Percentiles rank a stretch among this genome's conserved stretches.
Conservation (phyloP, 2,329 filamentous ascomycete genomes). For the Pseudodiploospora longispora region DNA sequence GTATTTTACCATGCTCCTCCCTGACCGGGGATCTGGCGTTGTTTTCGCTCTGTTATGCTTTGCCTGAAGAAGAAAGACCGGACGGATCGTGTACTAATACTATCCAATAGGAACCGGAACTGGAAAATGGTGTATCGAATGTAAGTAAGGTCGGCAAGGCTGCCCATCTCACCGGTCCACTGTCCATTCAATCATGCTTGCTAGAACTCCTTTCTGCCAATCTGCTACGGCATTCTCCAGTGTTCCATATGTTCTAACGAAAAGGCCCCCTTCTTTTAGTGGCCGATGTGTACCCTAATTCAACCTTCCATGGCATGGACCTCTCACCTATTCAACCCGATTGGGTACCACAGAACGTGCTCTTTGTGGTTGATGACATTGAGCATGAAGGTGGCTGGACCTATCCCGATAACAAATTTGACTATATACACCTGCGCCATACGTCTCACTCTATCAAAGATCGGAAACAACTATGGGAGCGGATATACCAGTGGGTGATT, state of each 20-base stretch:
- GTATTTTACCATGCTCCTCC: too few relatives aligned
- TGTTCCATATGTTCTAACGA: too few relatives aligned
- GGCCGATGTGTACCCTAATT: conserved; percentile 37
- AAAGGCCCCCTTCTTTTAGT: conserved; percentile 23
- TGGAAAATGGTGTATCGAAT: conserved; percentile 42
- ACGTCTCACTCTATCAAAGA: conserved; percentile 37
- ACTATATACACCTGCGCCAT: conserved; percentile 42
- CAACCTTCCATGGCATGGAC: conserved; percentile 40
- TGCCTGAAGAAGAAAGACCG: too few relatives aligned
- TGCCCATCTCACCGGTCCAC: not conserved
- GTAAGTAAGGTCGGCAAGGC: conserved; percentile 25
- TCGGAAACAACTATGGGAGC: conserved; percentile 30
- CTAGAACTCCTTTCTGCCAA: too few relatives aligned
- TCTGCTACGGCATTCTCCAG: too few relatives aligned
- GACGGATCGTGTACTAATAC: not conserved
- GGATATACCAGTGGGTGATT: conserved; percentile 31
- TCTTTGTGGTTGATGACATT: conserved; percentile 44
- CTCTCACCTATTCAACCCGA: conserved; percentile 45
- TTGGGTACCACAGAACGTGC: conserved; percentile 42
- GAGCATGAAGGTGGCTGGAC: conserved; percentile 43
- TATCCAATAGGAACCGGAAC: conserved; percentile 37
- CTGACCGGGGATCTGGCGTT: too few relatives aligned
- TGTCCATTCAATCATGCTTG: not conserved
- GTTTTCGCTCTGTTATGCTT: too few relatives aligned
- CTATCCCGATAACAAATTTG: conserved; percentile 35